These are phyloP conservation scores for Sinapis alba DNA, from an alignment of 441 rosid genomes.

Conservation along the genomic window DNA sequence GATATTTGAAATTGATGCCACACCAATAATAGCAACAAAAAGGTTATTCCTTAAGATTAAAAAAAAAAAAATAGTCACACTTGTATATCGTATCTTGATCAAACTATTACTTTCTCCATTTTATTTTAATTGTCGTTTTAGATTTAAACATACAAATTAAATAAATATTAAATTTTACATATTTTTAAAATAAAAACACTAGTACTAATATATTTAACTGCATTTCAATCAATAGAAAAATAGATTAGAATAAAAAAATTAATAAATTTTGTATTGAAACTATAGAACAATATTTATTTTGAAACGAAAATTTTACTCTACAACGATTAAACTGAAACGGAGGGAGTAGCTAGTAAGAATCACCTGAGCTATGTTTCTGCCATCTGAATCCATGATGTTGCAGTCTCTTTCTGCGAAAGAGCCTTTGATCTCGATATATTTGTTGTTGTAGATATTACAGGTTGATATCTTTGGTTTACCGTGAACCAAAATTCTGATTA, in stretches of 20 bases:
- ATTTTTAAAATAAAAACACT: too few species aligned
- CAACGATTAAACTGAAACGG: too few species aligned
- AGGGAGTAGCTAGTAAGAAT: neutral
- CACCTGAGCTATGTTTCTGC: slow-evolving; percentile 65
- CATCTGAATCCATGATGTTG: slow-evolving; percentile 53
- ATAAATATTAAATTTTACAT: too few species aligned
- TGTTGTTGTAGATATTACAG: slow-evolving; percentile 29
- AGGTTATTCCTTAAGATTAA: neutral
- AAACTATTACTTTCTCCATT: too few species aligned
- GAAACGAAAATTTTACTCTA: too few species aligned
- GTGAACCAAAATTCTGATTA: slow-evolving; percentile 50
- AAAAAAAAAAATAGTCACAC: neutral
- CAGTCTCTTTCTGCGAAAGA: slow-evolving; percentile 61
- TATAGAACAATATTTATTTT: too few species aligned
- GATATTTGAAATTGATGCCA: neutral
- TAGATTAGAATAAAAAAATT: too few species aligned
- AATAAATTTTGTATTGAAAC: too few species aligned
- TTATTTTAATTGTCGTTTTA: too few species aligned
- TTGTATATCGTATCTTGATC: neutral
- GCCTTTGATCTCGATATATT: slow-evolving; percentile 62
- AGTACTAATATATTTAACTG: too few species aligned
- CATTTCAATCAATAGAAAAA: too few species aligned
- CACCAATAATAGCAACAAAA: neutral
- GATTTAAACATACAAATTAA: too few species aligned
- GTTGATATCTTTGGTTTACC: slow-evolving; percentile 34